phyloP scores from a whole-genome alignment of 2,329 filamentous ascomycete species.

The Aureobasidium melanogenum region DNA sequence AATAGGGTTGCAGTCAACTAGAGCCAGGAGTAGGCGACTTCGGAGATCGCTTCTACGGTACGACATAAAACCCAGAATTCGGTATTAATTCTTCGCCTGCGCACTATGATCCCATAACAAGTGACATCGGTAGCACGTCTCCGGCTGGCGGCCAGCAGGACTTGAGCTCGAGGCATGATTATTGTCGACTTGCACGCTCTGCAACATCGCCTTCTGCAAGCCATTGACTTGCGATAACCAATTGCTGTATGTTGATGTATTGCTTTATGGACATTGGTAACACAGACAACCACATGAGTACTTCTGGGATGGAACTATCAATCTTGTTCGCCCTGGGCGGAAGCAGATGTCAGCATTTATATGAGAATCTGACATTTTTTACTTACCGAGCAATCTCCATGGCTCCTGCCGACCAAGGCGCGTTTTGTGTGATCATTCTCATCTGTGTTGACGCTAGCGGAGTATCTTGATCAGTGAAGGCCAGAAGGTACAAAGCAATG shows the following conservation, averaged over 20 bases:
- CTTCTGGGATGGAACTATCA: constrained; percentile 56
- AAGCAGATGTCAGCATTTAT: constrained; percentile 29
- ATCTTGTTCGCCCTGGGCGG: constrained; percentile 50
- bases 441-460: not conserved
- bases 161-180: too few relatives aligned
- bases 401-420: constrained; percentile 83
- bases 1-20: not conserved
- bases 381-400: constrained; percentile 67
- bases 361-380: not conserved
- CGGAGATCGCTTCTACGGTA: not conserved
- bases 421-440: constrained; percentile 61
- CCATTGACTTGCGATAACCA: constrained; percentile 85
- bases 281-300: constrained; percentile 68
- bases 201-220: constrained; percentile 74
- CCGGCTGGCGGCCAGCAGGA: too few relatives aligned
- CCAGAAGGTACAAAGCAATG: constrained; percentile 92
- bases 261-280: constrained; percentile 89
- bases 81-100: too few relatives aligned
- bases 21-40: not conserved
- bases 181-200: not conserved
- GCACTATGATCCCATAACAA: too few relatives aligned
- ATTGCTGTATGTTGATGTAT: constrained; percentile 83
- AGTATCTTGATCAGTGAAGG: constrained; percentile 54
- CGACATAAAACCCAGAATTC: too few relatives aligned
- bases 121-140: too few relatives aligned